phyloP scores from a whole-genome alignment of 129 eudicot species.

The Helianthus annuus region HanXRQr2.0-SUNRISE NC_035435.2:152201348-152201847 shows the following conservation, averaged over 20 bases:
- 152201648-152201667: conserved; percentile 15
- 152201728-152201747: conserved; percentile 4
- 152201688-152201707: conserved; percentile 7
- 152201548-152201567: not conserved
- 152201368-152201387: not conserved
- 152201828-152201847: too few relatives aligned
- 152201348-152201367: too few relatives aligned
- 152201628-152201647: conserved; percentile 24
- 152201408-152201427: not conserved
- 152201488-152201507: not conserved
- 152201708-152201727: conserved; percentile 1
- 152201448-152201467: conserved; percentile 3
- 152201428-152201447: not conserved
- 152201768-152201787: conserved; percentile 5
- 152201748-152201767: not conserved
- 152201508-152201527: not conserved
- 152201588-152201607: not conserved
- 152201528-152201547: not conserved
- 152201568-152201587: not conserved
- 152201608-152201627: conserved; percentile 19
- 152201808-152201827: not conserved
- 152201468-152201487: conserved; percentile 5
- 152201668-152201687: conserved; percentile 12
- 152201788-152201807: not conserved
- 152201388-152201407: not conserved